These are phyloP conservation scores for Spencermartinsiella europaea DNA, from an alignment of 805 yeast genomes.

Conservation along the genomic window DNA sequence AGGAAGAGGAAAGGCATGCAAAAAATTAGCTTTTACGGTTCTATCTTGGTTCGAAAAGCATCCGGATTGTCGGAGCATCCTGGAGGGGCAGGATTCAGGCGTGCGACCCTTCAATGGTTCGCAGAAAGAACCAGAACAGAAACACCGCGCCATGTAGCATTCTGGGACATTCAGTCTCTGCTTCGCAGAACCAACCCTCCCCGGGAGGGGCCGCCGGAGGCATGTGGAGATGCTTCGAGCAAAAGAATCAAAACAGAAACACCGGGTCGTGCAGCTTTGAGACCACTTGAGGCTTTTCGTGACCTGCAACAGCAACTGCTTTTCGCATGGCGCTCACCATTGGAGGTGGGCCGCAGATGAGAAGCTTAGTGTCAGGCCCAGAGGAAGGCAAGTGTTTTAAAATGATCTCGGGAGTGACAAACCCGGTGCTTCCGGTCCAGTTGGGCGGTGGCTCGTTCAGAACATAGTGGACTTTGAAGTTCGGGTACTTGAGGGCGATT, in stretches of 20 bases:
- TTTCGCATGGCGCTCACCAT: slow-evolving; percentile 78
- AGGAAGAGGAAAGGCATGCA: no score
- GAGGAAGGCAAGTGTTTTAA: slow-evolving; percentile 48
- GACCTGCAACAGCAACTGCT: slow-evolving; percentile 70
- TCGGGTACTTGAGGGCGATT: slow-evolving; percentile 41
- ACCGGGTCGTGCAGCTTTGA: slow-evolving; percentile 88
- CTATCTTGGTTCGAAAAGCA: no score
- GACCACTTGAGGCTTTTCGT: slow-evolving; percentile 78
- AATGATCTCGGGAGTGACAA: slow-evolving; percentile 69
- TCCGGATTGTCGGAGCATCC: no score
- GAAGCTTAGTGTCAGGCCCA: slow-evolving; percentile 53
- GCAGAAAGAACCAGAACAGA: no score
- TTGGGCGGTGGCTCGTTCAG: slow-evolving; percentile 54
- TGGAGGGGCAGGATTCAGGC: no score
- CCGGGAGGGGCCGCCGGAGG: no score
- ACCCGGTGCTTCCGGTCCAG: slow-evolving; percentile 63
- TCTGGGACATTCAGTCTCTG: no score
- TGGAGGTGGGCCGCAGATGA: slow-evolving; percentile 87
- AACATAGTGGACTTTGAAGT: slow-evolving; percentile 63
- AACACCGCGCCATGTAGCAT: no score
- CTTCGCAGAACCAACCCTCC: no score
- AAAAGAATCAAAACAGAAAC: slow-evolving; percentile 77
- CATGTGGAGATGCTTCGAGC: no score
- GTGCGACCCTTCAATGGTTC: no score
- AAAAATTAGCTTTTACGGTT: not conserved